Percentiles rank a stretch among this genome's conserved stretches.
Evolutionary conservation across 345 rosid genomes (phyloP).

Genomic region (Salix udensis): DNA sequence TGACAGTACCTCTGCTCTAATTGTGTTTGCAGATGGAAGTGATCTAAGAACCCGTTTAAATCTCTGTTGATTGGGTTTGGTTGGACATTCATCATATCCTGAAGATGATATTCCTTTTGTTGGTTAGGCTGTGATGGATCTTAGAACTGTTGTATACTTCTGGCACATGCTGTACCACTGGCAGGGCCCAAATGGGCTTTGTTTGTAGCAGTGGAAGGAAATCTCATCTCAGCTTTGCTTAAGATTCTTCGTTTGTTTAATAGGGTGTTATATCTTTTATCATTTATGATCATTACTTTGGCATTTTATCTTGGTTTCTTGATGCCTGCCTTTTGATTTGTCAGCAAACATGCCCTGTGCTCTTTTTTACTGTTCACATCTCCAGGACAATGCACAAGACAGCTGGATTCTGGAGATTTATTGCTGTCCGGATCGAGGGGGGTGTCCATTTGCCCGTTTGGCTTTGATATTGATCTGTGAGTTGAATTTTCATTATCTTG

Average conservation of each 20-base stretch:
- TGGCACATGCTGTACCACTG: conserved; percentile 17
- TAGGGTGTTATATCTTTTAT: too few species aligned
- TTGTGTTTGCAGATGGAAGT: conserved; percentile 6
- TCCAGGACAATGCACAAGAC: not conserved
- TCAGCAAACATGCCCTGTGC: not conserved
- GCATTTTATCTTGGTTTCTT: not conserved
- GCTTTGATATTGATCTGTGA: too few species aligned
- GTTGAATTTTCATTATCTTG: too few species aligned
- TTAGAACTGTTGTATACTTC: conserved; percentile 33
- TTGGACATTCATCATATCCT: conserved; percentile 3
- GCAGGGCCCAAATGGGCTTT: conserved; percentile 12
- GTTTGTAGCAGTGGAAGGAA: conserved; percentile 27
- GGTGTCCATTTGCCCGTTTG: too few species aligned
- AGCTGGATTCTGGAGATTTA: not conserved
- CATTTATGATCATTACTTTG: not conserved
- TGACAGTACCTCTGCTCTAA: not conserved
- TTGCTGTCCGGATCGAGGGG: too few species aligned
- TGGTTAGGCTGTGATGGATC: conserved; percentile 12
- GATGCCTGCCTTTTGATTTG: not conserved
- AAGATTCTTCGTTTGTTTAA: not conserved
- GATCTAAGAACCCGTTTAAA: not conserved
- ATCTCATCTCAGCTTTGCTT: not conserved
- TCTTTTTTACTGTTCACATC: not conserved
- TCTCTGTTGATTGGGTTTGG: not conserved
- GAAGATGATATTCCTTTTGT: conserved; percentile 7